Evolutionary conservation across 2,329 filamentous ascomycete species (phyloP).

Genomic region (Aciculosporium take): DNA sequence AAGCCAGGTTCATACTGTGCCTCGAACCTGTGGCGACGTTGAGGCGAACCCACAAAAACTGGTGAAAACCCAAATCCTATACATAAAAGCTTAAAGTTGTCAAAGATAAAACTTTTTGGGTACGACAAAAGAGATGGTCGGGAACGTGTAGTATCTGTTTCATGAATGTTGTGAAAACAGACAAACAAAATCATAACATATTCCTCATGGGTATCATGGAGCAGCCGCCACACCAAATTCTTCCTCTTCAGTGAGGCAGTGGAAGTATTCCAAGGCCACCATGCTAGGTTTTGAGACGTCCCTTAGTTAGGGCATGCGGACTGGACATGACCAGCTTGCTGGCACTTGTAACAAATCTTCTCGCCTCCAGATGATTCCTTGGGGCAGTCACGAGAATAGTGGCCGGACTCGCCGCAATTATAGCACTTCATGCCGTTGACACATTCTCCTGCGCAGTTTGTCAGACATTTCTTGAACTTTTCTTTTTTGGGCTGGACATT

Average conservation of each 20-base stretch:
- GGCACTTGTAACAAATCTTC: slow-evolving; percentile 97
- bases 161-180: slow-evolving; percentile 10
- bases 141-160: slow-evolving; percentile 10
- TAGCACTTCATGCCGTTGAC: slow-evolving; percentile 99
- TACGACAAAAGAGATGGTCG: slow-evolving; percentile 4
- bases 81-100: slow-evolving; percentile 1
- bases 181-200: slow-evolving; percentile 12
- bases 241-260: slow-evolving; percentile 11
- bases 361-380: slow-evolving; percentile 76
- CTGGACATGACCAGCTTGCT: slow-evolving; percentile 77
- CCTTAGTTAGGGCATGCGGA: slow-evolving; percentile 70
- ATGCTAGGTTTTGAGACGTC: background rate
- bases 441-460: slow-evolving; percentile 54
- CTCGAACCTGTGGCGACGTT: background rate
- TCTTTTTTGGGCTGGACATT: too few relatives aligned
- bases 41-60: background rate
- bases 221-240: slow-evolving; percentile 27
- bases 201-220: slow-evolving; percentile 29
- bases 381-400: slow-evolving; percentile 90
- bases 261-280: slow-evolving; percentile 11
- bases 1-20: background rate
- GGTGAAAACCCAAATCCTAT: background rate
- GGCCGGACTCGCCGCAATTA: slow-evolving; percentile 90
- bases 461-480: slow-evolving; percentile 10
- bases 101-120: slow-evolving; percentile 1